Conservation (phyloP, 2,329 filamentous ascomycete species). For the Coniochaeta sp. region DNA sequence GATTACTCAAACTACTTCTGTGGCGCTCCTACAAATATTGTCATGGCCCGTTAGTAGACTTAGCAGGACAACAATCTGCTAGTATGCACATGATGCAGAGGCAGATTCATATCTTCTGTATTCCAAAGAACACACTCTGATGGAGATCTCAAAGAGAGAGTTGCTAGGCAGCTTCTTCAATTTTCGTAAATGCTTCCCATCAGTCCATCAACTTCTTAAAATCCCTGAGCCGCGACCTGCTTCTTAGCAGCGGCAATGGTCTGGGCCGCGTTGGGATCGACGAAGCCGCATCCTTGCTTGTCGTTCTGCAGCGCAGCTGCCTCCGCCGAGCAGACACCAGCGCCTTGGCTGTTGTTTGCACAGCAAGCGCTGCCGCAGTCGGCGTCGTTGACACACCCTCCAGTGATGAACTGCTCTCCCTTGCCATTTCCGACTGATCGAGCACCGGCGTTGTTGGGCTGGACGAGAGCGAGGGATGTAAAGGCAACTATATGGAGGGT, state of each 20-base stretch:
- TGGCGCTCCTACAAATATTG: too few species aligned
- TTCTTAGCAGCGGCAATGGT: neutral
- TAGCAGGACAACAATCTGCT: too few species aligned
- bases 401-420: constrained; percentile 21
- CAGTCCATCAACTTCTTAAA: neutral
- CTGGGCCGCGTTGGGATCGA: constrained; percentile 3
- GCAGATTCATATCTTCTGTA: too few species aligned
- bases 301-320: constrained; percentile 22
- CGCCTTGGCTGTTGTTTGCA: constrained; percentile 8
- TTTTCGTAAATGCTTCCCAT: neutral
- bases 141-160: too few species aligned
- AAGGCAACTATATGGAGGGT: constrained; percentile 4
- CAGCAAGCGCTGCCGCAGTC: constrained; percentile 20
- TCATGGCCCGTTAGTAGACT: too few species aligned
- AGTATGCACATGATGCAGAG: neutral
- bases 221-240: neutral
- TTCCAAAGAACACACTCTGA: too few species aligned
- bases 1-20: too few species aligned
- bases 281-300: constrained; percentile 27
- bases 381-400: constrained; percentile 17
- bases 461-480: constrained; percentile 8
- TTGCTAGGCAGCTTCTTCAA: too few species aligned
- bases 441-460: constrained; percentile 12
- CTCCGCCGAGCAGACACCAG: constrained; percentile 25
- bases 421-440: constrained; percentile 18